These are phyloP conservation scores for Naganishia vaughanmartiniae DNA, from an alignment of 768 basidiomycete genomes.

Conservation along the genomic window DNA sequence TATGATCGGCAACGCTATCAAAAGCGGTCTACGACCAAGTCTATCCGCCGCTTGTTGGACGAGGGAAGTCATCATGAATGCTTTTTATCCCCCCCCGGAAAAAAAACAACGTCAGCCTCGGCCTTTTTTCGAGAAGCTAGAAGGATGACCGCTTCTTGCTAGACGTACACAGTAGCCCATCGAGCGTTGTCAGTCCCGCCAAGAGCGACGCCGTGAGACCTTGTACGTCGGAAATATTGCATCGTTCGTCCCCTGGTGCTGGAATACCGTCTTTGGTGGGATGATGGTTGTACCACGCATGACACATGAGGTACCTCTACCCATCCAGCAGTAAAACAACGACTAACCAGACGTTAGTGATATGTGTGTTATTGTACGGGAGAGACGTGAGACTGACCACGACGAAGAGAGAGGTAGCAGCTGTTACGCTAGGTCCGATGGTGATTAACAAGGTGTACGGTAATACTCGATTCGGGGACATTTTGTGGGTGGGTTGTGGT, in stretches of 20 bases:
- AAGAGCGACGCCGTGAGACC: conserved; percentile 39
- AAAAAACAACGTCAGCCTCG: background rate
- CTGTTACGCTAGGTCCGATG: conserved; percentile 44
- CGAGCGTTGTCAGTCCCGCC: conserved; percentile 42
- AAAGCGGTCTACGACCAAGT: conserved; percentile 39
- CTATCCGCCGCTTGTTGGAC: conserved; percentile 43
- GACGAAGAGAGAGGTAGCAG: conserved; percentile 42
- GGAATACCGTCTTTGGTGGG: conserved; percentile 21
- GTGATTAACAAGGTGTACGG: conserved; percentile 44
- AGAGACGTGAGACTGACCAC: conserved; percentile 35
- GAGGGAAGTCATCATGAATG: conserved; percentile 41
- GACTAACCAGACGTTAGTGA: background rate
- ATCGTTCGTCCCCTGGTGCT: conserved; percentile 35
- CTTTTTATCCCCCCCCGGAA: no score
- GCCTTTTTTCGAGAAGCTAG: no score
- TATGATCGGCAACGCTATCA: conserved; percentile 38
- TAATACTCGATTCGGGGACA: conserved; percentile 32
- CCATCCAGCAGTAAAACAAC: no score
- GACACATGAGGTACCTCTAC: conserved; percentile 41
- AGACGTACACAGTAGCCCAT: conserved; percentile 44
- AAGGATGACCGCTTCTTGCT: no score
- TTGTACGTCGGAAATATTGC: conserved; percentile 37
- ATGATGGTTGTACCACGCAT: conserved; percentile 32
- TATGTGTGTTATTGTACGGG: background rate
- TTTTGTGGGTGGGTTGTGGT: no score